Conservation (phyloP, 2,329 filamentous ascomycete species). For the Pseudogymnoascus sp. region DNA sequence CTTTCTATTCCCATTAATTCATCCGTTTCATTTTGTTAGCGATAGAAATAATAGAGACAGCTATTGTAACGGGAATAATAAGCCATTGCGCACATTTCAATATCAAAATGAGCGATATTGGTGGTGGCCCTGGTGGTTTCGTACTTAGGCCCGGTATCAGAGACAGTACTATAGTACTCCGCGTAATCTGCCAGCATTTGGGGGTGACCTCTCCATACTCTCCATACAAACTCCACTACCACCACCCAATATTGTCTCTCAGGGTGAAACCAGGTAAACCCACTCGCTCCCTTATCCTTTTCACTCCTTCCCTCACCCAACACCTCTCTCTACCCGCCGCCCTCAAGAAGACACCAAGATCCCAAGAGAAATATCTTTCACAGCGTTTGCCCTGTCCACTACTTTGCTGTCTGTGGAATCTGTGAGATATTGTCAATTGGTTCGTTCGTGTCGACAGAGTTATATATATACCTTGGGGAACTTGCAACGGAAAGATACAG, state of each 20-base stretch:
- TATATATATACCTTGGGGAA: neutral
- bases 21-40: neutral
- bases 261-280: conserved; percentile 2
- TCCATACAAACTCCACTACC: neutral
- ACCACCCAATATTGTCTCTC: neutral
- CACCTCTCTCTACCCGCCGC: neutral
- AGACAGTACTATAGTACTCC: neutral
- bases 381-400: neutral
- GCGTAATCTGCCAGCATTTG: neutral
- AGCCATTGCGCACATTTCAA: neutral
- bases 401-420: neutral
- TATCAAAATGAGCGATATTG: neutral
- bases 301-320: neutral
- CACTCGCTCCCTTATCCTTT: neutral
- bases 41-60: neutral
- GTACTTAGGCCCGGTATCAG: neutral
- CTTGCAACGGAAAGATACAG: neutral
- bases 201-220: neutral
- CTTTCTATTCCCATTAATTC: neutral
- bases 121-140: neutral
- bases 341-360: neutral
- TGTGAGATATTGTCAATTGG: neutral
- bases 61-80: neutral
- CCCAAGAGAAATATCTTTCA: neutral
- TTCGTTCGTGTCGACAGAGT: neutral